These are phyloP conservation scores for Nicotiana benthamiana DNA, from an alignment of 257 asterid species.

Conservation along the genomic window DNA sequence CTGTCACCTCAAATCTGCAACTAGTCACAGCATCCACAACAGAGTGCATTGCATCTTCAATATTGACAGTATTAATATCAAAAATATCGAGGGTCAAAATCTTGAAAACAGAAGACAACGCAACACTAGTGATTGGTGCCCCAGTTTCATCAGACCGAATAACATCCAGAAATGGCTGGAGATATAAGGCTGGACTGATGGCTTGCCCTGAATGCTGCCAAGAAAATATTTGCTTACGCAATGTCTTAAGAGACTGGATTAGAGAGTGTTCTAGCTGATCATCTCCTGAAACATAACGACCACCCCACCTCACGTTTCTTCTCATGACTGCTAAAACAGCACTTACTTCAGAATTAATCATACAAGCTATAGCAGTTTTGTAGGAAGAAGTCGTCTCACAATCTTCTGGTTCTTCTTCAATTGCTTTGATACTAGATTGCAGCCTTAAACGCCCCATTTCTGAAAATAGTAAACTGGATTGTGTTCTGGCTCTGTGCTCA, in stretches of 20 bases:
- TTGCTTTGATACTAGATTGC: constrained; percentile 74
- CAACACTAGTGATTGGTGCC: constrained; percentile 88
- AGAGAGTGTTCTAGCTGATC: constrained; percentile 95
- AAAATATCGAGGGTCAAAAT: constrained; percentile 80
- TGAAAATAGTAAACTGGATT: constrained; percentile 10
- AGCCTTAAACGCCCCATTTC: constrained; percentile 78
- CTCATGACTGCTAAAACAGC: constrained; percentile 97
- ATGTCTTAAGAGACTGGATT: constrained; percentile 76
- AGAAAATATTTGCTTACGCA: constrained; percentile 69
- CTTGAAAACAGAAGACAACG: constrained; percentile 85
- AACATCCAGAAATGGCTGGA: constrained; percentile 93
- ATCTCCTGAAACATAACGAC: constrained; percentile 91
- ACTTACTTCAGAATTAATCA: constrained; percentile 85
- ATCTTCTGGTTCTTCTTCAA: constrained; percentile 97
- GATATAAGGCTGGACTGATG: constrained; percentile 69
- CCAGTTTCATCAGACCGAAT: constrained; percentile 95
- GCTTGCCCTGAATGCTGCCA: constrained; percentile 85
- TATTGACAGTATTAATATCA: constrained; percentile 53
- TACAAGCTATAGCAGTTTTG: constrained; percentile 67
- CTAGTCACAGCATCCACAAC: constrained; percentile 94
- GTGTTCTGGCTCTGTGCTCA: constrained; percentile 13
- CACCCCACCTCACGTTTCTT: constrained; percentile 97
- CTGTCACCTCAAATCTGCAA: constrained; percentile 96
- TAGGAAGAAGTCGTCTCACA: constrained; percentile 51
- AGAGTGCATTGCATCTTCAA: constrained; percentile 84